Base-by-base conservation (phyloP, 2,329 filamentous ascomycete genomes). In the Cladosporium austrohemisphaericum region DNA sequence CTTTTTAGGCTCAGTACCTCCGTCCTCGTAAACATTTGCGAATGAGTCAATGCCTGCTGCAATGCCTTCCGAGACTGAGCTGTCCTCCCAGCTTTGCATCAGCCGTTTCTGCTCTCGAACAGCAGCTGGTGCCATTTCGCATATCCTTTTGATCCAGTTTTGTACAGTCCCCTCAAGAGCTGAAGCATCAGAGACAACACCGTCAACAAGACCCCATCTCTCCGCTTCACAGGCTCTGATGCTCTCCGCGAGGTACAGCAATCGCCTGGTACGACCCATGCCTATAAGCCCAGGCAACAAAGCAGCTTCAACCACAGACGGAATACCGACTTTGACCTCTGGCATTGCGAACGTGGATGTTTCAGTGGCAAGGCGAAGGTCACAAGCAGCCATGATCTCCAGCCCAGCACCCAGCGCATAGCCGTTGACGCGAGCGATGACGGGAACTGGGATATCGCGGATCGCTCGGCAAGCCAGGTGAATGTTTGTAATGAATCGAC, bases 241-340 rank as follows among this genome's bases (percentile, higher is more conserved):
- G 22, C 54, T 65, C 43, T 71, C 68, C 1, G 64, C 68, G 8
- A 71, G 58, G 35, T 68, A 59, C 5, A 71, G 53, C 9, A 71
- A 47, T 38, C 63, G 57, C 31, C 67, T 60, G 9, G 67, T 65
- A 13, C 67, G 57, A 1, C 67, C 68, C 60, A 65, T 66, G 2
- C 68, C 68, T 37, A 71, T 68, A 28, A 69, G 52, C 1, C 61
- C 60, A 13, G 68, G 66, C 10, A 71, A 52, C 5, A 69, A 50
- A 3, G 66, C 66, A 5, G 68, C 66, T 57, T 71, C 66, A 16
- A 71, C 65, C 1, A 71, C 68, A 26, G 63, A 66, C 2, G 68
- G 68, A 3, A 71, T 64, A 0, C 68, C 68, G 11, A 71, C 57
- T 25, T 53, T 57, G 10, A 70, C 66, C 54, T 71, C 68, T 1